Conservation (phyloP, 2,329 filamentous ascomycete genomes). For the Scedosporium dehoogii region DNA sequence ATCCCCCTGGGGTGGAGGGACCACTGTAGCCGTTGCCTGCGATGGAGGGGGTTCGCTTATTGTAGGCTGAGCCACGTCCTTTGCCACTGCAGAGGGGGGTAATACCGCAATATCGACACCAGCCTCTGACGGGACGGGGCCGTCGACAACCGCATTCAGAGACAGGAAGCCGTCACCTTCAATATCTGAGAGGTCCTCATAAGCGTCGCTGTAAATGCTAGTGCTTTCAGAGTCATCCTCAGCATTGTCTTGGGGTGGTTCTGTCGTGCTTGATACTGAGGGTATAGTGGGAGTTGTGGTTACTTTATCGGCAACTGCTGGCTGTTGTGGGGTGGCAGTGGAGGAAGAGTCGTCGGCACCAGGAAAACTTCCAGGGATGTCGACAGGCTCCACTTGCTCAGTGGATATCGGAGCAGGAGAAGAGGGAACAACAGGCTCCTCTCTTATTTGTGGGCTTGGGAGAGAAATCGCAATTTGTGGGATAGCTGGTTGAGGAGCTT, state of each 20-base stretch:
- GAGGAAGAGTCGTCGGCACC: slow-evolving; percentile 20
- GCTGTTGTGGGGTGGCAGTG: slow-evolving; percentile 2
- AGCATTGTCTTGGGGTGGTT: neutral
- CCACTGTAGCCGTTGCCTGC: neutral
- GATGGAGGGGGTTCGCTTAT: neutral
- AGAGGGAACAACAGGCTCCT: neutral
- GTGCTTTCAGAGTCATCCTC: slow-evolving; percentile 35
- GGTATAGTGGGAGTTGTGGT: slow-evolving; percentile 2
- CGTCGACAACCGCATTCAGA: slow-evolving; percentile 61
- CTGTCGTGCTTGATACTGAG: neutral
- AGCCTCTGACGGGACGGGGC: slow-evolving; percentile 26
- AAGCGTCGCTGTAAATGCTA: slow-evolving; percentile 66
- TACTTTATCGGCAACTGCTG: neutral
- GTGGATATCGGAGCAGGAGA: neutral
- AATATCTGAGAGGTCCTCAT: slow-evolving; percentile 58
- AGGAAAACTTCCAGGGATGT: slow-evolving; percentile 52
- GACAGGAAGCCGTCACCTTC: slow-evolving; percentile 62
- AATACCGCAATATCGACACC: neutral
- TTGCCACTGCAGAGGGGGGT: neutral
- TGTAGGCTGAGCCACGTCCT: slow-evolving; percentile 9
- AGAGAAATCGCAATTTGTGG: slow-evolving; percentile 35
- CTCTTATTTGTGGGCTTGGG: slow-evolving; percentile 21
- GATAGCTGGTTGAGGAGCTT: slow-evolving; percentile 14
- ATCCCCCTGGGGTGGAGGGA: slow-evolving; percentile 15
- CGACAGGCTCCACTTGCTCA: slow-evolving; percentile 26